Conservation (phyloP, 140 eudicot genomes). For the Oenanthe javanica region DNA sequence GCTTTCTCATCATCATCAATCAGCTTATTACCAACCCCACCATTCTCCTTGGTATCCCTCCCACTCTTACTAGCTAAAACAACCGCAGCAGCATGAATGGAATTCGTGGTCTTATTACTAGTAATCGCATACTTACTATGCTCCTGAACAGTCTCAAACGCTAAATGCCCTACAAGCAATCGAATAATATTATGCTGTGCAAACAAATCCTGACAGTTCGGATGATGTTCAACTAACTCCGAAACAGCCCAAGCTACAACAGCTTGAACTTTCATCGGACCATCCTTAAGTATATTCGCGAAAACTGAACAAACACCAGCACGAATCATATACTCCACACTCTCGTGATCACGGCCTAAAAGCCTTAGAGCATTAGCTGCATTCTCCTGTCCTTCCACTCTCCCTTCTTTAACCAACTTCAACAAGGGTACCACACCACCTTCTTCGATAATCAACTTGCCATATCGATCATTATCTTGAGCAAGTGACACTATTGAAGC, state of each 20-base stretch:
- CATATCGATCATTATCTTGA: conserved; percentile 39
- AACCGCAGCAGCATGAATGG: conserved; percentile 37
- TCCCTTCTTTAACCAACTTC: conserved; percentile 43
- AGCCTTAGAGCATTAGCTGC: conserved; percentile 42
- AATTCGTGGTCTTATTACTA: conserved; percentile 25
- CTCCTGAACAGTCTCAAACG: conserved; percentile 48
- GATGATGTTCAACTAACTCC: conserved; percentile 37
- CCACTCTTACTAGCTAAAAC: conserved; percentile 29
- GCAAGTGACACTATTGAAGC: conserved; percentile 45
- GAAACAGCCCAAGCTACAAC: conserved; percentile 54
- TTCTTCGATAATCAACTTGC: conserved; percentile 44
- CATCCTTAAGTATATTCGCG: conserved; percentile 46
- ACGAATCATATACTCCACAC: conserved; percentile 38
- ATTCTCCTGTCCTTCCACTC: conserved; percentile 43
- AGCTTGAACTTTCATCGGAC: conserved; percentile 44
- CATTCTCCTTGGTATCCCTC: background rate
- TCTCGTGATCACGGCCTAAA: conserved; percentile 38
- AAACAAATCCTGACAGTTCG: conserved; percentile 39
- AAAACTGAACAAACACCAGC: conserved; percentile 43
- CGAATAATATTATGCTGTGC: conserved; percentile 40
- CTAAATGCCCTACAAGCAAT: conserved; percentile 41
- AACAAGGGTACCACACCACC: conserved; percentile 44
- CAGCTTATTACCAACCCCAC: background rate
- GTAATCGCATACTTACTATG: conserved; percentile 44
- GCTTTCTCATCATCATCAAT: conserved; percentile 30